Percentiles rank a stretch among this genome's conserved stretches.
Conservation (phyloP, 2,329 filamentous ascomycete genomes). For the Diaporthe longicolla region DNA sequence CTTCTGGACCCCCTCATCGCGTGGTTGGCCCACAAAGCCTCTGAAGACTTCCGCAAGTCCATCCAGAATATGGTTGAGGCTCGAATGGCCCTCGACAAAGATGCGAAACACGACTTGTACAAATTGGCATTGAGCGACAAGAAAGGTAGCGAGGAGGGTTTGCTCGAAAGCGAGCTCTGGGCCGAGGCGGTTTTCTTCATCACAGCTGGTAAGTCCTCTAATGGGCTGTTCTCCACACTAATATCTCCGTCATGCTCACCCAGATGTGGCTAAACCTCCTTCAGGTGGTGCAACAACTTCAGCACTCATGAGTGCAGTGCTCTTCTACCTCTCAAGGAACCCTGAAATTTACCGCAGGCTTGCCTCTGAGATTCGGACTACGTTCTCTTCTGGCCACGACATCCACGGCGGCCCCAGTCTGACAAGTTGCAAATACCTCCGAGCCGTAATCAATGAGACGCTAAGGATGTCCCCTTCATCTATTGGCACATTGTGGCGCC, state of each 20-base stretch:
- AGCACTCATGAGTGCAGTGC: slow-evolving; percentile 13
- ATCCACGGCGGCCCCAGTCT: neutral
- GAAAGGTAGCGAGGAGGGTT: neutral
- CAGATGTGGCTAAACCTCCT: too few species aligned
- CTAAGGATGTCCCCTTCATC: slow-evolving; percentile 34
- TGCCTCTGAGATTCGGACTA: slow-evolving; percentile 17
- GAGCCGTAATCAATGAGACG: slow-evolving; percentile 38
- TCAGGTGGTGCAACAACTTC: slow-evolving; percentile 18
- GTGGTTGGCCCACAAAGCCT: slow-evolving; percentile 3
- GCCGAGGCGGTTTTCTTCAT: slow-evolving; percentile 29
- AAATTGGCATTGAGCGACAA: slow-evolving; percentile 3
- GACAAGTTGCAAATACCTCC: slow-evolving; percentile 3
- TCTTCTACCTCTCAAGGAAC: slow-evolving; percentile 10
- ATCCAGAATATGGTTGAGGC: slow-evolving; percentile 25
- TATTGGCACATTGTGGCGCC: slow-evolving; percentile 30
- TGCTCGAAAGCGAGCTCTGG: slow-evolving; percentile 27
- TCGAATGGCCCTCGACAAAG: neutral
- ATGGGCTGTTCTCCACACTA: neutral
- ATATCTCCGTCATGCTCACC: neutral
- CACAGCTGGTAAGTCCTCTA: neutral
- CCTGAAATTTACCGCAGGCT: neutral
- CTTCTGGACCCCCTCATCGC: slow-evolving; percentile 14
- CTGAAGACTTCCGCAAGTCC: slow-evolving; percentile 1
- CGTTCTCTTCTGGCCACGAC: slow-evolving; percentile 8
- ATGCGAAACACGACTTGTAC: slow-evolving; percentile 7